Evolutionary conservation across 2,329 filamentous ascomycete species (phyloP), one percentile per base, ranked within the genome.

Genomic region (Xylaria digitata): DNA sequence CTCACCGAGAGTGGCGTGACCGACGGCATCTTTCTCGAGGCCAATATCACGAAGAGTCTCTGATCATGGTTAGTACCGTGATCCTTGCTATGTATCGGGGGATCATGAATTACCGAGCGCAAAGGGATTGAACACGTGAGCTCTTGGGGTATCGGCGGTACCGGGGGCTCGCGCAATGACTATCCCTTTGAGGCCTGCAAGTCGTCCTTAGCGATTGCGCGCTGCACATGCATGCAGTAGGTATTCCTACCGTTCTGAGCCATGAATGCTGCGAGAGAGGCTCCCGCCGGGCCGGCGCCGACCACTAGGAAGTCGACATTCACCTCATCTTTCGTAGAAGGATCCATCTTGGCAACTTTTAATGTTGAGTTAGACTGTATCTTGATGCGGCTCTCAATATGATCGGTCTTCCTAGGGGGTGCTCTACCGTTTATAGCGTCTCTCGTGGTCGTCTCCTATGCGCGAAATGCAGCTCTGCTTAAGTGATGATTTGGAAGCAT

Each of bases 101-200:
- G 17, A 34, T 23, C 5, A 23, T 21, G 1, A n/a, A 72, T 42
- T 72, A 81, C 80, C 80, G 19, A 86, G 73, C 0, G 85, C 85
- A 0, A 85, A 86, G 75, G 84, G 85, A 73, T 89, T 90, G 49
- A 84, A 88, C 63, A 89, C 86, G 72, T 89, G 87, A 0, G 87
- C 87, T 30, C 87, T 79, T 0, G 87, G 87, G 1, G 86, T 88
- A 63, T 85, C 78, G 1, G 87, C 85, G 0, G 83, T 87, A 3
- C 82, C 81, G 0, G 84, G 75, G 0, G 83, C 81, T 1, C 80
- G 73, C 6, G 82, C 81, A 57, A 90, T 79, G 68, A 89, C 82
- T 50, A 89, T 80, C 0, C 87, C 87, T 34, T 77, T 83, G 3
- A 85, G 74, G 1, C 80, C 83, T 84, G 55, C 7, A 37, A 37